Base-by-base conservation (phyloP, 1,284 basidiomycete species). In the Apiotrichum veenhuisii region DNA sequence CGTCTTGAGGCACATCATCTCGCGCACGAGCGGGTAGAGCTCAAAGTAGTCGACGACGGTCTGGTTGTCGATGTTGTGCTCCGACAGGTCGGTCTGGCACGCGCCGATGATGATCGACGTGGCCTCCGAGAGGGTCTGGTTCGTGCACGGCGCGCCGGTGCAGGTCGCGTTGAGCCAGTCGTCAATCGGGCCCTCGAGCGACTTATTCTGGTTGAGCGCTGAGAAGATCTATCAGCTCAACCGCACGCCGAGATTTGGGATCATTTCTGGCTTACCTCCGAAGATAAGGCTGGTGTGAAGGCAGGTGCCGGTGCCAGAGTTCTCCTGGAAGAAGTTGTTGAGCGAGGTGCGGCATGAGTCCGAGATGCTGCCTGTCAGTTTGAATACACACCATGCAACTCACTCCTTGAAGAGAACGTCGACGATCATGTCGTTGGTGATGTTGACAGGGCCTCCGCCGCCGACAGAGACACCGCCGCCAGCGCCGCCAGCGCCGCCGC, bases 1-100 rank as follows among this genome's bases (percentile, higher is more conserved):
- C 22, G 71, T 74, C 57, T 74, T 70, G 59, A 76, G 62, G 45
- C 75, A 78, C 20, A 63, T 52, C 15, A 74, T 62, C 59, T 77
- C 73, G 22, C 75, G 65, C 15, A 71, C 70, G 23, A 74, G 61
- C 5, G 70, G 73, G 59, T 75, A 74, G 15, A 62, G 50, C 51
- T 52, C 50, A 45, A 71, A 50, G 40, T 68, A 59, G n/a, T 48
- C 54, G 17, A 48, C 41, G 37, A 78, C 52, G 20, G 64, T 66
- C 42, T 57, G 23, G 61, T 69, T 64, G 53, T 58, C 57, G 27
- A 74, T 37, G 30, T n/a, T n/a, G n/a, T n/a, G n/a, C n/a, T 66
- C 66, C 25, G 56, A 66, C 34, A 78, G 47, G 56, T 77, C 73
- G 40, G 54, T 54, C 11, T 64, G 55, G 61, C 76, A 78, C 18